These are phyloP conservation scores for Amanita fuliginea DNA, from an alignment of 768 basidiomycete species.

Conservation along the genomic window DNA sequence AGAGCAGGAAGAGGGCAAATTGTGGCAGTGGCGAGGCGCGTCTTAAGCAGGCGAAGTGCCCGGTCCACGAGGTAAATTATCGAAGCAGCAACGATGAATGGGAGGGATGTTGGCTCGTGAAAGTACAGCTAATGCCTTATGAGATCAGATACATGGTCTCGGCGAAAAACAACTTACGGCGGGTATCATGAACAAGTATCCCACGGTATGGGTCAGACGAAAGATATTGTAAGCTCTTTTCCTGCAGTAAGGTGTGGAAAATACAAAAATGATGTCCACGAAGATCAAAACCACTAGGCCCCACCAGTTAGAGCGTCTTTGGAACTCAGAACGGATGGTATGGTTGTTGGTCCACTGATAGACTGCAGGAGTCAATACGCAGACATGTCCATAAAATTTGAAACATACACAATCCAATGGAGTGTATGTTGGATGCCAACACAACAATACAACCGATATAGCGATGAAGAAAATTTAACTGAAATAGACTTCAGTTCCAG, in stretches of 20 bases:
- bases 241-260: slow-evolving; percentile 48
- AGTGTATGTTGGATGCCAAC: slow-evolving; percentile 47
- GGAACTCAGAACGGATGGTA: slow-evolving; percentile 23
- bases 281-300: slow-evolving; percentile 41
- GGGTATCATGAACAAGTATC: slow-evolving; percentile 41
- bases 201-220: slow-evolving; percentile 45
- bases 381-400: neutral
- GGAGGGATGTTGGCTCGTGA: slow-evolving; percentile 41
- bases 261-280: slow-evolving; percentile 48
- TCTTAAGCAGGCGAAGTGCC: slow-evolving; percentile 50
- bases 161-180: slow-evolving; percentile 32
- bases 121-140: slow-evolving; percentile 23
- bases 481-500: neutral
- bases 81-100: slow-evolving; percentile 42
- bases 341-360: slow-evolving; percentile 42
- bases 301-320: slow-evolving; percentile 28
- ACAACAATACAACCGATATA: slow-evolving; percentile 51
- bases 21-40: slow-evolving; percentile 46
- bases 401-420: slow-evolving; percentile 43
- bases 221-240: slow-evolving; percentile 57
- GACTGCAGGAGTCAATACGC: slow-evolving; percentile 25
- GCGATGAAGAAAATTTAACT: slow-evolving; percentile 73
- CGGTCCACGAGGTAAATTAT: slow-evolving; percentile 49
- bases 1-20: slow-evolving; percentile 53
- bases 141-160: slow-evolving; percentile 1